Base-by-base conservation (phyloP, 2,329 filamentous ascomycete genomes). In the Tolypocladium tundrense region DNA sequence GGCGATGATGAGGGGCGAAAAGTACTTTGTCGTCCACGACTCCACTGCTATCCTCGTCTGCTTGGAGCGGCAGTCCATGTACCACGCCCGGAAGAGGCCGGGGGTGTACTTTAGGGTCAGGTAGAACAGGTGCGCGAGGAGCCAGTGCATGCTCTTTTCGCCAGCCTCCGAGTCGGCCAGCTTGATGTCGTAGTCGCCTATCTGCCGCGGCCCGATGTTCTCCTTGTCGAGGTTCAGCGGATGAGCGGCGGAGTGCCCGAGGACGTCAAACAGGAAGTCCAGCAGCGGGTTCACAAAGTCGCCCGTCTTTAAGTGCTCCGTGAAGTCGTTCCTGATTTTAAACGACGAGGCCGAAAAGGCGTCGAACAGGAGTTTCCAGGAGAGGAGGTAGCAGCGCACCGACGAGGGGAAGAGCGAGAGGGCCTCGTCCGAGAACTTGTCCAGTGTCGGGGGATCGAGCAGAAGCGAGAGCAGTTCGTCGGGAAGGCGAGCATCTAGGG, bases 321-420 rank as follows among this genome's bases (percentile, higher is more conserved):
- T 82, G 66, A 97, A 97, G 66, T 92, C 86, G 59, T 83, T 84
- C 64, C 91, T 88, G 19, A 97, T 85, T 65, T 91, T 90, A 70
- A 89, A 87, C 0, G 92, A 90, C 14, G 91, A 85, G 24, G 85
- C 84, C 21, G 79, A 77, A 68, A 93, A 95, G 51, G 93, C 87
- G 64, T 96, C 91, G 68, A 96, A 97, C 0, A 97, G 80, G 1
- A 97, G 78, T 62, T 90, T 84, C 94, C 94, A 99, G 13, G 90
- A 88, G 35, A 96, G 77, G 3, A 99, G 79, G 67, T 97, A 99
- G 11, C 87, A 85, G 56, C 91, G 84, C 53, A 96, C 77, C 0
- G 82, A 68, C 0, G 84, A 75, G 13, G 91, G 91, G 65, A 92
- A 88, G 19, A 82, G 77, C 6, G 85, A 79, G 27, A 91, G 84